Percentiles rank a stretch among this genome's conserved stretches.
These are phyloP conservation scores for Mrakiaceae sp. DNA, from an alignment of 1,284 basidiomycete genomes.

Conservation along the genomic window DNA sequence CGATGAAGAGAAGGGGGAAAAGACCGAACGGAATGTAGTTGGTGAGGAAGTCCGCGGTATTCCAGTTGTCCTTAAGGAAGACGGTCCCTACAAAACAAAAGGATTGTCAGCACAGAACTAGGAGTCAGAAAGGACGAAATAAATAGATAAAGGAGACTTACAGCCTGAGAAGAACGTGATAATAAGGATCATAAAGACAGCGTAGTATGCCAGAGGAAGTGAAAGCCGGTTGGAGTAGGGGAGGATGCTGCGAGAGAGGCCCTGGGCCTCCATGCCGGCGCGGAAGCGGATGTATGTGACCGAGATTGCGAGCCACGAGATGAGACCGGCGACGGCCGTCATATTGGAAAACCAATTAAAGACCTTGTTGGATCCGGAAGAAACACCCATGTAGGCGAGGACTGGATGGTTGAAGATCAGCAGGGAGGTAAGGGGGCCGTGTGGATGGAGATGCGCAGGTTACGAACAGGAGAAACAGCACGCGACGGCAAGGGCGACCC, in stretches of 20 bases:
- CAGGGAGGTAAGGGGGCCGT: background rate
- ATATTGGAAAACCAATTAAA: slow-evolving; percentile 70
- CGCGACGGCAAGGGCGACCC: slow-evolving; percentile 54
- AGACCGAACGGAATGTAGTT: slow-evolving; percentile 65
- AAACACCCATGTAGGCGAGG: slow-evolving; percentile 47
- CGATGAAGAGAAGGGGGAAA: slow-evolving; percentile 63
- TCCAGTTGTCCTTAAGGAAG: slow-evolving; percentile 43
- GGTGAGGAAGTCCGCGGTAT: slow-evolving; percentile 40
- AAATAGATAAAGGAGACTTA: slow-evolving; percentile 21
- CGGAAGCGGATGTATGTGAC: slow-evolving; percentile 72
- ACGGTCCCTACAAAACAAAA: slow-evolving; percentile 31
- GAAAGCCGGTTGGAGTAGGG: slow-evolving; percentile 48
- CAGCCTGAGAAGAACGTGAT: slow-evolving; percentile 64
- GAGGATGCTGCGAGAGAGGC: slow-evolving; percentile 51
- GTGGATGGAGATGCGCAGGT: background rate
- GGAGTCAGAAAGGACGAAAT: too few species aligned
- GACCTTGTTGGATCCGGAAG: slow-evolving; percentile 49
- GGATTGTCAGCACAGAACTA: too few species aligned
- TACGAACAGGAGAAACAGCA: slow-evolving; percentile 36
- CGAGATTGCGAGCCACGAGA: slow-evolving; percentile 76
- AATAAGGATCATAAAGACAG: slow-evolving; percentile 42
- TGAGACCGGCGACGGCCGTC: slow-evolving; percentile 41
- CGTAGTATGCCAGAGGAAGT: slow-evolving; percentile 36
- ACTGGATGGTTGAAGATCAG: background rate
- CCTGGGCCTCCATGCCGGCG: slow-evolving; percentile 60